Base-by-base conservation (phyloP, 1,139 yeast genomes). In the Blastobotrys illinoisensis region DNA sequence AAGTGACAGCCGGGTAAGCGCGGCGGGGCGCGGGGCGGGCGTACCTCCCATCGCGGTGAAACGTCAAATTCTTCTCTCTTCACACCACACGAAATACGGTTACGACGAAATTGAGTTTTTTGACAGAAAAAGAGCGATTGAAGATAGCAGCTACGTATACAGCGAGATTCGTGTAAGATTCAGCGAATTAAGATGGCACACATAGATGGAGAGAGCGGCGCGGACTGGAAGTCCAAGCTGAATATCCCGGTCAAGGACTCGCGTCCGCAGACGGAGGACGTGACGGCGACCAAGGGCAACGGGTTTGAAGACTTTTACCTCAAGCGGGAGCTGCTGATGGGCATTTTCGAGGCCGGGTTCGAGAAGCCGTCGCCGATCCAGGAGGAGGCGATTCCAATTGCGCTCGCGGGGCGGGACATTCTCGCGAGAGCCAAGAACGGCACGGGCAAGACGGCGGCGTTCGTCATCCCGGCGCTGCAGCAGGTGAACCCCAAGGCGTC, bases 341-440 rank as follows among this genome's bases (percentile, higher is more conserved):
- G 99, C 40, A 93, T 93, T 64, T 93, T 91, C 69, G 99, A 95
- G 72, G 98, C 99, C 1, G 99, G 99, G 48, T 93, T 93, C 68
- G 99, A 93, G 71, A 89, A 88, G 69, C 99, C 99, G 9, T 89
- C 97, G 20, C 99, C 99, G 19, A 90, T 93, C 67, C 99, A 93
- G 74, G 98, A 93, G 75, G 99, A 91, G 71, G 83, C 97, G 13
- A 93, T 93, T 57, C 99, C 99, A 2, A 88, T 90, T 70, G 97
- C 98, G 1, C 79, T 93, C 52, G 86, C 95, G 50, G 98, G 99
- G 52, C 84, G 97, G 75, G 99, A 93, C 73, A 88, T 95, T 59
- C 80, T 93, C 62, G 99, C 99, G 14, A 83, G 99, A 74, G 99
- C 99, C 50, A 95, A 93, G 71, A 95, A 95, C 71, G 99, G 99